Percentiles rank a stretch among this genome's conserved stretches.
Evolutionary conservation across 2,329 filamentous ascomycete genomes (phyloP).

Genomic region (Fusarium poae): DNA sequence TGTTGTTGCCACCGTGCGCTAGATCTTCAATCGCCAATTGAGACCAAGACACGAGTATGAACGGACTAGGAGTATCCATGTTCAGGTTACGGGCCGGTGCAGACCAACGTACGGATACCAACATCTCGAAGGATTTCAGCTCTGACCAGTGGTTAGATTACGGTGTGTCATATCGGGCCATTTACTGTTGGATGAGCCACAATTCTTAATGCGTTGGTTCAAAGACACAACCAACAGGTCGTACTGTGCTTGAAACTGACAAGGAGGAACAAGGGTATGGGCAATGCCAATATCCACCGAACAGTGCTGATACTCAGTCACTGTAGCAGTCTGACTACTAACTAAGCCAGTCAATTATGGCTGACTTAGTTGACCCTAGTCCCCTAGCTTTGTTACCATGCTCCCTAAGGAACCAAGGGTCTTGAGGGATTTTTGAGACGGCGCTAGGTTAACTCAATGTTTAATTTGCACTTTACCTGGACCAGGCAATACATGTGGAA

Average conservation of each 20-base stretch:
- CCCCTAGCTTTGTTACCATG: neutral
- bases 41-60: neutral
- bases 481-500: conserved; percentile 7
- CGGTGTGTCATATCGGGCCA: neutral
- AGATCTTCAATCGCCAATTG: conserved; percentile 1
- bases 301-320: neutral
- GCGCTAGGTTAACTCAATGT: neutral
- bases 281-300: neutral
- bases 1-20: neutral
- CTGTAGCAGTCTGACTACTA: neutral
- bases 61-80: neutral
- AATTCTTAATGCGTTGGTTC: neutral
- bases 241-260: neutral
- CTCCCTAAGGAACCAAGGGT: neutral
- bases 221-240: neutral
- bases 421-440: conserved; percentile 1
- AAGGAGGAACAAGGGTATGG: neutral
- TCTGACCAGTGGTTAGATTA: conserved; percentile 3
- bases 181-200: neutral
- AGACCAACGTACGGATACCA: neutral
- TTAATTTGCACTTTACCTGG: conserved; percentile 1
- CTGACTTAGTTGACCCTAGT: neutral
- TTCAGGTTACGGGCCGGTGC: neutral
- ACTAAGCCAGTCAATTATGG: neutral
- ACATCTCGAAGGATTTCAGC: neutral